Conservation (phyloP, 2,329 filamentous ascomycete species). For the Xylariaceae sp. region DNA sequence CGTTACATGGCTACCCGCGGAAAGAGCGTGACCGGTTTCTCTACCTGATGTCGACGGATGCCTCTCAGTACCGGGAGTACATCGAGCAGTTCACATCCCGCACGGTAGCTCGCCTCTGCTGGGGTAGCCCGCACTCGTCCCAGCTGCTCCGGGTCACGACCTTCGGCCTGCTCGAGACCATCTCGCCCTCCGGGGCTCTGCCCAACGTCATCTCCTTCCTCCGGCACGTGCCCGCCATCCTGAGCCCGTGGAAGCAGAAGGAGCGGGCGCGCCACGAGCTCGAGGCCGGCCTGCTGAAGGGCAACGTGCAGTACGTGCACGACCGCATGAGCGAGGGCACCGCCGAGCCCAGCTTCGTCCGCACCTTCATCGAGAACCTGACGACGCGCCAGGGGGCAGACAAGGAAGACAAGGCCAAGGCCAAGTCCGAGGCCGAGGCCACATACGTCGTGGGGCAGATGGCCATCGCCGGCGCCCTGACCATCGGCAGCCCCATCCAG, state of each 20-base stretch:
- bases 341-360: constrained; percentile 33
- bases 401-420: constrained; percentile 18
- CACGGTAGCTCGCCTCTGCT: constrained; percentile 37
- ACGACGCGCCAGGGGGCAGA: constrained; percentile 12
- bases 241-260: constrained; percentile 39
- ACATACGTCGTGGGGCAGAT: constrained; percentile 39
- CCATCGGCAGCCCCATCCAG: constrained; percentile 37
- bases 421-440: constrained; percentile 29
- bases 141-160: constrained; percentile 35
- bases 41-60: constrained; percentile 31
- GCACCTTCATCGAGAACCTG: constrained; percentile 30
- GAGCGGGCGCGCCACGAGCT: constrained; percentile 32
- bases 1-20: constrained; percentile 34
- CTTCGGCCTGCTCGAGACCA: constrained; percentile 37
- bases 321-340: constrained; percentile 23
- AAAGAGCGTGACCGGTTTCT: constrained; percentile 38
- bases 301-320: constrained; percentile 30
- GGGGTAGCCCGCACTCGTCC: constrained; percentile 35
- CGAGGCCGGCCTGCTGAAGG: constrained; percentile 30
- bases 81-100: constrained; percentile 40
- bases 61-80: constrained; percentile 35
- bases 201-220: constrained; percentile 34
- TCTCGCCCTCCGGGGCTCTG: constrained; percentile 36
- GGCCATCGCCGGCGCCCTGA: constrained; percentile 38
- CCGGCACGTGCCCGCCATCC: constrained; percentile 27